phyloP scores from a whole-genome alignment of 805 yeast genomes.

The Candida methanosorbosa region DNA sequence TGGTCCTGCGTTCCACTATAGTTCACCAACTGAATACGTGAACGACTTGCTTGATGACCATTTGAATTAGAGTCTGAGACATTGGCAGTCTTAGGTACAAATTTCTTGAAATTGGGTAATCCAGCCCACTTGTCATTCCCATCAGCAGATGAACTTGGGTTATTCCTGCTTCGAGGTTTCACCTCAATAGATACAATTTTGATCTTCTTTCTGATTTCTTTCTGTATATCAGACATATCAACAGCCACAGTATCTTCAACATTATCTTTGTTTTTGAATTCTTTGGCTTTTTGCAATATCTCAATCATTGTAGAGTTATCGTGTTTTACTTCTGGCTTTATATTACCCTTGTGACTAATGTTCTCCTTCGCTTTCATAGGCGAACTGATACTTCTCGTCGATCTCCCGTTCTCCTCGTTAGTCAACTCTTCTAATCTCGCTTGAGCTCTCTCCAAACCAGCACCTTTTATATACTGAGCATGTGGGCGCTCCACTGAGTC shows the following conservation, averaged over 20 bases:
- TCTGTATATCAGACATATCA: neutral
- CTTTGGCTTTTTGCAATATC: constrained; percentile 1
- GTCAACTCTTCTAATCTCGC: neutral
- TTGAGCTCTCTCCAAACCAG: neutral
- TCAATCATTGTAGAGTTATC: neutral
- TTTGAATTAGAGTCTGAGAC: neutral
- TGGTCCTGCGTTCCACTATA: neutral
- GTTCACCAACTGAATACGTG: neutral
- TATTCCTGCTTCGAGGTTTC: neutral
- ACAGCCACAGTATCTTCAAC: too few relatives aligned
- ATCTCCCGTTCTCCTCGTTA: too few relatives aligned
- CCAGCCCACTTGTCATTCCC: too few relatives aligned
- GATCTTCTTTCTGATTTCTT: neutral
- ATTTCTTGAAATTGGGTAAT: neutral
- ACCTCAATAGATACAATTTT: neutral
- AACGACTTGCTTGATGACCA: neutral
- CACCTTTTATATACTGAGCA: neutral
- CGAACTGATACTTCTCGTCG: too few relatives aligned
- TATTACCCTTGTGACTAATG: too few relatives aligned
- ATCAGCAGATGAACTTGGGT: too few relatives aligned
- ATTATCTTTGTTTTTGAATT: neutral
- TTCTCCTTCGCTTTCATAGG: neutral
- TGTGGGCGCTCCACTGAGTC: neutral
- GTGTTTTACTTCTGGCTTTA: neutral
- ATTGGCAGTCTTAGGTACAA: neutral